A percentile compares a stretch with the other conserved stretches of the same genome.
Evolutionary conservation across 108 stramenopile species (phyloP).

Genomic region (Nitzschia sp.): DNA sequence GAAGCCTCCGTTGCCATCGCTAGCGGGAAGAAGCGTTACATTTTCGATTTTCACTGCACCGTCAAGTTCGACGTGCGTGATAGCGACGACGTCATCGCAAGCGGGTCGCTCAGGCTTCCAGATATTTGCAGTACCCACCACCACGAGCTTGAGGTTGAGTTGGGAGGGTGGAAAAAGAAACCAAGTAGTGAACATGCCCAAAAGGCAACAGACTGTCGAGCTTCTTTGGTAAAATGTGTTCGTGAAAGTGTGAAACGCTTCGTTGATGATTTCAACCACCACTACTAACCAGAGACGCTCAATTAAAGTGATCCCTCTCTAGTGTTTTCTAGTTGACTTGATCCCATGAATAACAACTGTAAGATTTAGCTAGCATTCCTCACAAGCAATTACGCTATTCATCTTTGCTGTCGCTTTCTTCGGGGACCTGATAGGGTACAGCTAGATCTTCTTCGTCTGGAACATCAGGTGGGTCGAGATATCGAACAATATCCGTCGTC

Average conservation of each 20-base stretch:
- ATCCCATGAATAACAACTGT: background rate
- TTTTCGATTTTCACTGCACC: constrained; percentile 85
- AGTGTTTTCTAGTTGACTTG: too few relatives aligned
- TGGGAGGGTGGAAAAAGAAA: constrained; percentile 61
- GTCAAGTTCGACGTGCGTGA: constrained; percentile 69
- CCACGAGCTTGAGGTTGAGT: constrained; percentile 70
- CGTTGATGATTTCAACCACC: constrained; percentile 74
- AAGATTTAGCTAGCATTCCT: background rate
- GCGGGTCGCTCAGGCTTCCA: constrained; percentile 65
- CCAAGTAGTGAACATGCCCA: constrained; percentile 27
- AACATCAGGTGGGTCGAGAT: constrained; percentile 58
- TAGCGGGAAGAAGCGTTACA: constrained; percentile 91
- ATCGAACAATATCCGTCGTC: constrained; percentile 65
- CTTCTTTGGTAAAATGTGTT: constrained; percentile 46
- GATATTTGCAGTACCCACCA: constrained; percentile 77
- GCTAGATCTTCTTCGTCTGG: constrained; percentile 70
- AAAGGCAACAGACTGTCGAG: constrained; percentile 38
- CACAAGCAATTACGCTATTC: background rate
- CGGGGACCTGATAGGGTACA: constrained; percentile 26
- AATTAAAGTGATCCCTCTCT: background rate
- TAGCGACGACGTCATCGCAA: constrained; percentile 53
- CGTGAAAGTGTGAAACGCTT: constrained; percentile 64
- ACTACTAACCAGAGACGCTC: constrained; percentile 39
- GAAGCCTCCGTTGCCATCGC: constrained; percentile 92
- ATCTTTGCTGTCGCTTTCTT: background rate